Base-by-base conservation (phyloP, 2,329 filamentous ascomycete species). In the Fusarium pininemorale region DNA sequence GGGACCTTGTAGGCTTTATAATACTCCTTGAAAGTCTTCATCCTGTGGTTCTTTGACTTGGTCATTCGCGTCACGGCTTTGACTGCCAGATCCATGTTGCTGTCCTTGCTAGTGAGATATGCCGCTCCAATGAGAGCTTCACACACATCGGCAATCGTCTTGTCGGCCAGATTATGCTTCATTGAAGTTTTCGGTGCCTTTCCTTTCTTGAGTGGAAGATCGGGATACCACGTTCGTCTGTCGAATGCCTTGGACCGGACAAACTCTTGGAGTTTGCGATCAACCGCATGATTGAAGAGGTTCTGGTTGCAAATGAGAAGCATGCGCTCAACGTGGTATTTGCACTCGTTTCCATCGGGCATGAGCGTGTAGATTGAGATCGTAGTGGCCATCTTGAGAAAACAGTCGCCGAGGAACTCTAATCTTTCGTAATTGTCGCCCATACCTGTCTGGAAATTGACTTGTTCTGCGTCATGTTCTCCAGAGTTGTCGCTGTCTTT, bases 341-440 rank as follows among this genome's bases (percentile, higher is more conserved):
- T 91, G 55, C 92, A 97, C 79, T 99, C 96, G 73, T 94, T 90
- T 70, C 93, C 90, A 54, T 93, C 89, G 0, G 94, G 94, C 26
- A 93, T 90, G 35, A 91, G 87, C 2, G 92, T 92, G 79, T 93
- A 98, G 1, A 97, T 86, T 1, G 95, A 91, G 60, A 99, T 95
- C 0, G 95, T 96, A 0, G 96, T 98, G 16, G 94, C 94, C 91
- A 98, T 96, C 83, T 99, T 99, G 67, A 99, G 87, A 78, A 98
- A 98, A 39, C 92, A 93, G 80, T 99, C 96, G 0, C 96, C 96
- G 5, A 98, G 87, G 68, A 98, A 97, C 78, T 99, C 96, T 0
- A 98, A 87, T 18, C 96, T 90, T 81, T 99, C 96, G 78, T 99
- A 99, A 76, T 98, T 98, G 44, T 92, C 92, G 3, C 95, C 94